Evolutionary conservation across 805 yeast species (phyloP).

Genomic region (Teunomyces aglyptinius): DNA sequence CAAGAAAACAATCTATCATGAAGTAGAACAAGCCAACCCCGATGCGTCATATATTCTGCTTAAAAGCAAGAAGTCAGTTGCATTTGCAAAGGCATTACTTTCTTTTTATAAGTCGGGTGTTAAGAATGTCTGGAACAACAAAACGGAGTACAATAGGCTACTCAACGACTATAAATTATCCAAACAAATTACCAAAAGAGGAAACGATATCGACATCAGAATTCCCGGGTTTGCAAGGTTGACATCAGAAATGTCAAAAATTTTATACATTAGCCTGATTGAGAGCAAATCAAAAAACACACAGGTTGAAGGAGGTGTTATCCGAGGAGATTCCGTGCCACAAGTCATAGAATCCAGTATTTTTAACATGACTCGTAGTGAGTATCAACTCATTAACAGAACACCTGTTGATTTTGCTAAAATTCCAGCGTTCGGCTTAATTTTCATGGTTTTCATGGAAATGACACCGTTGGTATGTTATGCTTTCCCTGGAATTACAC

Average conservation of each 20-base stretch:
- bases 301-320: conserved; percentile 15
- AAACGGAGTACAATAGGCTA: conserved; percentile 16
- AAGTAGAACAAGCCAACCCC: conserved; percentile 20
- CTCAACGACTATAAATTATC: conserved; percentile 18
- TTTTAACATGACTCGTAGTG: conserved; percentile 45
- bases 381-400: conserved; percentile 51
- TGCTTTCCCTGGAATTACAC: conserved; percentile 53
- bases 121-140: conserved; percentile 51
- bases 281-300: conserved; percentile 28
- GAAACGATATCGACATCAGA: conserved; percentile 24
- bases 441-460: conserved; percentile 52
- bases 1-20: conserved; percentile 24
- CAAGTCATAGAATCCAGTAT: conserved; percentile 14
- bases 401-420: conserved; percentile 50
- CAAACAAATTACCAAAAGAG: conserved; percentile 18
- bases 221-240: conserved; percentile 36
- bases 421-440: conserved; percentile 50
- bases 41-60: conserved; percentile 15
- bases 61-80: conserved; percentile 37
- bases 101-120: conserved; percentile 60
- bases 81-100: conserved; percentile 46
- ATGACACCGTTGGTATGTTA: conserved; percentile 53
- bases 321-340: conserved; percentile 12
- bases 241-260: conserved; percentile 33
- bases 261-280: conserved; percentile 34